Conservation (phyloP, 495 filamentous ascomycete species). For the Amphirosellinia nigrospora region DNA sequence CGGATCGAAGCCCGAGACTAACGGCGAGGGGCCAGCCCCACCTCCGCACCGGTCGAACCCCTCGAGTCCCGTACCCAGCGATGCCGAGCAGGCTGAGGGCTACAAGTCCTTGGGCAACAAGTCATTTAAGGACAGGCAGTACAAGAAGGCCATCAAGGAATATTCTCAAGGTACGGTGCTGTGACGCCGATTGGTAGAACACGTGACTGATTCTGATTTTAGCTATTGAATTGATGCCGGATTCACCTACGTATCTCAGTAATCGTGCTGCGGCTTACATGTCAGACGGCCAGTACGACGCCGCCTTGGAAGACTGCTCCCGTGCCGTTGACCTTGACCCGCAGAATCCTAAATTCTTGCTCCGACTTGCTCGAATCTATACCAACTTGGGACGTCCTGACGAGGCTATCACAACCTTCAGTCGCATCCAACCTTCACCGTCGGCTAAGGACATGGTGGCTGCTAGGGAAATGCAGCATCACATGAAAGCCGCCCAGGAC, state of each 20-base stretch:
- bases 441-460: conserved; percentile 81
- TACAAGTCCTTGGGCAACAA: conserved; percentile 95
- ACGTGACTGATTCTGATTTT: conserved; percentile 28
- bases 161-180: conserved; percentile 82
- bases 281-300: conserved; percentile 74
- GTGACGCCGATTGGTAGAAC: background rate
- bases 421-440: conserved; percentile 73
- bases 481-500: conserved; percentile 81
- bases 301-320: conserved; percentile 85
- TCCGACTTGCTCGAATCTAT: conserved; percentile 87
- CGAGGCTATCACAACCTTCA: conserved; percentile 82
- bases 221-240: conserved; percentile 84
- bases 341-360: conserved; percentile 80
- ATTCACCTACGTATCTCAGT: conserved; percentile 85
- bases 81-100: conserved; percentile 76
- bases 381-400: conserved; percentile 82
- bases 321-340: conserved; percentile 81
- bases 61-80: conserved; percentile 60
- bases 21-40: conserved; percentile 68
- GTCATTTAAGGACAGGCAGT: conserved; percentile 92
- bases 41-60: conserved; percentile 77
- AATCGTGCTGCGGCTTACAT: conserved; percentile 96
- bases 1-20: conserved; percentile 43
- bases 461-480: conserved; percentile 81
- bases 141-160: conserved; percentile 81